phyloP scores from a whole-genome alignment of 208 protist species.

The Crithidia sp. region DNA sequence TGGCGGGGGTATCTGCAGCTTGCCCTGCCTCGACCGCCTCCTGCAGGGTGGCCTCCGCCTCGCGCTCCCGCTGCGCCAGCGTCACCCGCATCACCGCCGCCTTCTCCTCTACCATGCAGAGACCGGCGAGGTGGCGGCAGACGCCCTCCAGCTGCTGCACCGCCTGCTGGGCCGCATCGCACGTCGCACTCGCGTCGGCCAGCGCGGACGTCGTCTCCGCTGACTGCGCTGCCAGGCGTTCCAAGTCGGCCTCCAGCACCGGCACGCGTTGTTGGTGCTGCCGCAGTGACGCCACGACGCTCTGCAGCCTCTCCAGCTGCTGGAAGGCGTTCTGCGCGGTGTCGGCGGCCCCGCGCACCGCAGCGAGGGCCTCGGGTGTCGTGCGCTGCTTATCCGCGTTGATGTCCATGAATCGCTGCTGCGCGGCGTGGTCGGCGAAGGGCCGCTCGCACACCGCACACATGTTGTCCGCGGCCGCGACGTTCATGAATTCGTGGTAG shows the following conservation, averaged over 20 bases:
- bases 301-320: conserved; percentile 44
- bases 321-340: conserved; percentile 29
- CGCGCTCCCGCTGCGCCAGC: conserved; percentile 31
- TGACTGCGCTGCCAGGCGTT: background rate
- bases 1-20: background rate
- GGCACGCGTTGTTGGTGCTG: conserved; percentile 31
- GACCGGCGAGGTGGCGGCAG: conserved; percentile 20
- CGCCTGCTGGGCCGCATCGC: conserved; percentile 14
- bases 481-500: conserved; percentile 61
- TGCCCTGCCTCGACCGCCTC: conserved; percentile 1
- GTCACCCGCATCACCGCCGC: conserved; percentile 10
- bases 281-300: conserved; percentile 41
- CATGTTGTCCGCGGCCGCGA: conserved; percentile 42
- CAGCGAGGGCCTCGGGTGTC: conserved; percentile 42
- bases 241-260: conserved; percentile 35
- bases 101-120: conserved; percentile 34
- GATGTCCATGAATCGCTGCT: conserved; percentile 44
- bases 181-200: conserved; percentile 2
- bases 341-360: conserved; percentile 27
- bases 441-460: conserved; percentile 71
- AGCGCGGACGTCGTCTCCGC: conserved; percentile 10
- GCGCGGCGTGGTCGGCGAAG: conserved; percentile 39
- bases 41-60: conserved; percentile 13
- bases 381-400: conserved; percentile 44
- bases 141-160: conserved; percentile 25